A percentile compares a stretch with the other conserved stretches of the same genome.
phyloP scores from a whole-genome alignment of 1,284 basidiomycete species.

The Ustilago nuda region DNA sequence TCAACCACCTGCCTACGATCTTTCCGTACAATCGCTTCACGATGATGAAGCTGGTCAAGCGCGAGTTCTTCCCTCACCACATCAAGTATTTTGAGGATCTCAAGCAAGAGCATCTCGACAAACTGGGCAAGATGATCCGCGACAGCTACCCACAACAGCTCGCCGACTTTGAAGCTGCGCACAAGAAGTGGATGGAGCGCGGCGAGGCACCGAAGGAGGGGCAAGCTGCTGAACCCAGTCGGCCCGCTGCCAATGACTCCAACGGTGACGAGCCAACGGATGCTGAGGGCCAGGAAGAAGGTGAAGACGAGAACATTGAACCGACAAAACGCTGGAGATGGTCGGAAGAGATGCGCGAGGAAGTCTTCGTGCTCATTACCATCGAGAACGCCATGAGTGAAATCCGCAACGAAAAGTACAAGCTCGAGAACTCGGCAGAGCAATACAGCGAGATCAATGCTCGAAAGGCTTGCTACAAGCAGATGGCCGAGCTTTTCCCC shows the following conservation, averaged over 20 bases:
- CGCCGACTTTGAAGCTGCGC: conserved; percentile 56
- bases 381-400: conserved; percentile 67
- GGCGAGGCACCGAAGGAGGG: conserved; percentile 46
- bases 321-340: conserved; percentile 63
- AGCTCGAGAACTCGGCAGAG: conserved; percentile 61
- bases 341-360: conserved; percentile 65
- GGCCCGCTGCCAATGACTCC: background rate
- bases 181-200: conserved; percentile 46
- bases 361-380: conserved; percentile 61
- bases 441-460: conserved; percentile 64
- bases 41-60: conserved; percentile 68
- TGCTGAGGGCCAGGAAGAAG: conserved; percentile 29
- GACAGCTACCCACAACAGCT: conserved; percentile 54
- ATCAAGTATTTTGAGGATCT: conserved; percentile 57
- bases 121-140: conserved; percentile 48
- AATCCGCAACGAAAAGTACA: conserved; percentile 63
- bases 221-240: conserved; percentile 12
- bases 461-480: conserved; percentile 65
- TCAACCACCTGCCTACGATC: conserved; percentile 83
- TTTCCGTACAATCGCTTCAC: conserved; percentile 92
- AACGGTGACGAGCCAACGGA: conserved; percentile 30
- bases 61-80: conserved; percentile 65
- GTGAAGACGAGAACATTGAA: conserved; percentile 47
- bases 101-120: conserved; percentile 62
- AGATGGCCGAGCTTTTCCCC: conserved; percentile 60